Evolutionary conservation across 2,329 filamentous ascomycete genomes (phyloP).

Genomic region (Pestalotiopsis sp.): DNA sequence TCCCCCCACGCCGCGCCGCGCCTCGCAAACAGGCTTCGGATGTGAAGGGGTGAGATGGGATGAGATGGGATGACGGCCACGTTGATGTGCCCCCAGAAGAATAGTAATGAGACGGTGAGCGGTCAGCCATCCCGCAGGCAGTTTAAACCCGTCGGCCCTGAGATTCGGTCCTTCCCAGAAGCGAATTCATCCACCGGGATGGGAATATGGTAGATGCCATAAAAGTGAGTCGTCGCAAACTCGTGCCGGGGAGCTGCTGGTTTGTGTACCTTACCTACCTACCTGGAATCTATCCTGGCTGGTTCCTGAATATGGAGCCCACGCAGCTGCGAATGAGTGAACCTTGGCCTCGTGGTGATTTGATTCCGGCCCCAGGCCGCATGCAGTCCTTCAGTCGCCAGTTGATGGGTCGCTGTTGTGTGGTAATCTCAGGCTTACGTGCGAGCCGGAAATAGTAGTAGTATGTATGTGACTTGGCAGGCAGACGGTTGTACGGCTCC

Average conservation of each 20-base stretch:
- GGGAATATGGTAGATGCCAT: neutral
- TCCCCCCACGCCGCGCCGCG: neutral
- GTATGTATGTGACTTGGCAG: neutral
- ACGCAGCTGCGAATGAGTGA: neutral
- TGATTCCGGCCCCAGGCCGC: neutral
- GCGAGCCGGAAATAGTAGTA: slow-evolving; percentile 1
- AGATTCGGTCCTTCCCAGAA: neutral
- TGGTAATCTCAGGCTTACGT: neutral
- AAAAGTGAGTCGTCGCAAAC: neutral
- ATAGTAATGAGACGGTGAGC: neutral
- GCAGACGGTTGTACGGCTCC: neutral
- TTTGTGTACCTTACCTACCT: neutral
- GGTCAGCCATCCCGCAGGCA: slow-evolving; percentile 4
- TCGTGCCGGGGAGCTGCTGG: neutral
- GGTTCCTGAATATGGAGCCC: neutral
- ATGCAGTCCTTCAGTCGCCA: neutral
- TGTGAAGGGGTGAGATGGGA: neutral
- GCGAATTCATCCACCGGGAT: neutral
- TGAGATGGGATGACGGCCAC: neutral
- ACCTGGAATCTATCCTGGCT: neutral
- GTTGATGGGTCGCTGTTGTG: neutral
- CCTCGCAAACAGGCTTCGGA: neutral
- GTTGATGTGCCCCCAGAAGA: neutral
- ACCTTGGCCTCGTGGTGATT: neutral
- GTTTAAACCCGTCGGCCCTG: neutral